Evolutionary conservation across 176 grass and related monocot genomes (phyloP), one percentile per base, ranked within the genome.

Genomic region (Oryza glumipatula): DNA sequence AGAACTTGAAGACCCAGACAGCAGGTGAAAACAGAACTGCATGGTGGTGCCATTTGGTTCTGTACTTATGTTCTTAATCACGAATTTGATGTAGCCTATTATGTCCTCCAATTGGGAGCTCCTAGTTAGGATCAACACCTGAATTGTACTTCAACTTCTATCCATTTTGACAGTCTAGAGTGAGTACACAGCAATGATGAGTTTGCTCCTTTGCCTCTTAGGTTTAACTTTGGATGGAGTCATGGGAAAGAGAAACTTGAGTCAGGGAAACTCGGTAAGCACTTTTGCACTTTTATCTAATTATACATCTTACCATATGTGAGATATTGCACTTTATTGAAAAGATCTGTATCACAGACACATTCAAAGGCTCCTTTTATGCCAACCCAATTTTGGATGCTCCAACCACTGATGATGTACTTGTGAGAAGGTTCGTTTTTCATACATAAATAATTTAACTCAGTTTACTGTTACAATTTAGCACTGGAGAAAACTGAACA

Each of bases 211-310:
- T 86, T 86, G 14, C 70, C 56, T 10, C 11, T 3, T 13, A 98
- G 96, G 32, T 98, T 90, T 87, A 98, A 74, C 77, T 98, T 98
- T 66, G 96, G 96, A 38, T 98, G 96, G 93, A 98, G 96, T 70
- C 96, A 98, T 89, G 96, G 93, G 77, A 98, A 94, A 86, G 96
- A 95, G 77, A 90, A 86, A 74, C 73, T 98, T 72, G 96, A 95
- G 84, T 94, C 89, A 47, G 93, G 93, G 65, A 98, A 95, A 90
- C 82, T 89, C 26, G 96, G 96, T 95, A 91, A 67, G 63, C 36
- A 83, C 26, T 78, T 28, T 26, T 21, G 72, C 22, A 7, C 51
- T 84, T 84, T n/a, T 61, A 47, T 68, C 0, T 82, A 1, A 44
- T 41, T 49, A 19, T 73, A 35, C 56, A 16, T 82, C 70, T 4